Conservation (phyloP, 495 filamentous ascomycete species). For the Oidiodendron maius region DNA sequence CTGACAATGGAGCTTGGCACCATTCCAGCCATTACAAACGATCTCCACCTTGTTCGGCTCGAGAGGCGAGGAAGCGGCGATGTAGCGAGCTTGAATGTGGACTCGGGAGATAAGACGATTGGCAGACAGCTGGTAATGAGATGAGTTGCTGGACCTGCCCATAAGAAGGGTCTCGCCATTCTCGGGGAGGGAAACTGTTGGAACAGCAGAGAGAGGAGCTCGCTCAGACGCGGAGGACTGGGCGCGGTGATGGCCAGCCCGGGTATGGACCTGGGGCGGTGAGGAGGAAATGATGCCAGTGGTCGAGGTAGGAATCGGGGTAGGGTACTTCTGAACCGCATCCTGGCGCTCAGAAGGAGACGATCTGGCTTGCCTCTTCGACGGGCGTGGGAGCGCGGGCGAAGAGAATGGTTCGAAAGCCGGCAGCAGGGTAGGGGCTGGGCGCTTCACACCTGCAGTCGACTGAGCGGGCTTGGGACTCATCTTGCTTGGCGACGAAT, state of each 20-base stretch:
- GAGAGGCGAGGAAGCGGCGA: conserved; percentile 46
- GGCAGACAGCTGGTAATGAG: conserved; percentile 83
- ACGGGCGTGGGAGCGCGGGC: conserved; percentile 68
- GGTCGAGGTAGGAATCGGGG: conserved; percentile 87
- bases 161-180: conserved; percentile 78
- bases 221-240: conserved; percentile 75
- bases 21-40: conserved; percentile 92
- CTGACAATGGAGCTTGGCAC: conserved; percentile 86
- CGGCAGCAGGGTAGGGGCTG: conserved; percentile 75
- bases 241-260: conserved; percentile 43
- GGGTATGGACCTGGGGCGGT: conserved; percentile 49
- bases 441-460: conserved; percentile 66
- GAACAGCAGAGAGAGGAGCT: conserved; percentile 73
- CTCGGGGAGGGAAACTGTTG: conserved; percentile 71
- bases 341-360: conserved; percentile 31
- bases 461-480: conserved; percentile 28
- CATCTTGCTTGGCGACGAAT: conserved; percentile 24
- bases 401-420: conserved; percentile 92
- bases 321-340: conserved; percentile 66
- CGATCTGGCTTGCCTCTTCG: conserved; percentile 58
- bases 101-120: conserved; percentile 89
- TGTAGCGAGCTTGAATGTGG: conserved; percentile 84
- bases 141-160: conserved; percentile 89
- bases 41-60: conserved; percentile 65
- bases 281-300: conserved; percentile 89